Evolutionary conservation across 306 rosid species (phyloP).

Genomic region (Fagus sylvatica): DNA sequence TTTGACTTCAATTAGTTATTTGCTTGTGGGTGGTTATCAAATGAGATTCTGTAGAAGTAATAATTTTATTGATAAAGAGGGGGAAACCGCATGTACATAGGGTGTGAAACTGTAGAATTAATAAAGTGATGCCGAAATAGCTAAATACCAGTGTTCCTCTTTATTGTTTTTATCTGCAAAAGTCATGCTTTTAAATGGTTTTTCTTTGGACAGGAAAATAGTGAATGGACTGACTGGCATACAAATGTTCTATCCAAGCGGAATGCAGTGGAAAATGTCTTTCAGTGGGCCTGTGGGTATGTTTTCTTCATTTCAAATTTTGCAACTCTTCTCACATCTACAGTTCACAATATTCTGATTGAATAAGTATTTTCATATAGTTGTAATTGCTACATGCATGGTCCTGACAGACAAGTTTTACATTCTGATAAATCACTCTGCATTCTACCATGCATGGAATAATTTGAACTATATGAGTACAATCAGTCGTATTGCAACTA

Average conservation of each 20-base stretch:
- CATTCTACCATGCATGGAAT: too few relatives aligned
- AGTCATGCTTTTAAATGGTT: not conserved
- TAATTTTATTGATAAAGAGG: too few relatives aligned
- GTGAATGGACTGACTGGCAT: conserved; percentile 86
- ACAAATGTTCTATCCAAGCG: conserved; percentile 63
- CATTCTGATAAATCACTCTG: not conserved
- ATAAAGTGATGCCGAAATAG: not conserved
- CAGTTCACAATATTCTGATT: not conserved
- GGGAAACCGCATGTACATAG: not conserved
- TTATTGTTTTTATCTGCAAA: conserved; percentile 10
- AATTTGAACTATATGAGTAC: too few relatives aligned
- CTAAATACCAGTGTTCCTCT: not conserved
- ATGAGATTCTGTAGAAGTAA: not conserved
- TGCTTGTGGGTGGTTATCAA: not conserved
- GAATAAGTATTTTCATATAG: not conserved
- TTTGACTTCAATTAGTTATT: not conserved
- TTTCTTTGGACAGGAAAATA: conserved; percentile 58
- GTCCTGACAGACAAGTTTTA: not conserved
- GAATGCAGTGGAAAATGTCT: conserved; percentile 80
- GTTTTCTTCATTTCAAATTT: conserved; percentile 35
- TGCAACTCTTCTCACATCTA: conserved; percentile 6
- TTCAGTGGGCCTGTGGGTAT: conserved; percentile 98
- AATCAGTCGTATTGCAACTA: not conserved
- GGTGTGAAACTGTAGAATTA: not conserved
- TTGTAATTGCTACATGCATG: not conserved